Percentiles rank a stretch among this genome's conserved stretches.
phyloP scores from a whole-genome alignment of 1,284 basidiomycete species.

The Boletus semigastroideus region DNA sequence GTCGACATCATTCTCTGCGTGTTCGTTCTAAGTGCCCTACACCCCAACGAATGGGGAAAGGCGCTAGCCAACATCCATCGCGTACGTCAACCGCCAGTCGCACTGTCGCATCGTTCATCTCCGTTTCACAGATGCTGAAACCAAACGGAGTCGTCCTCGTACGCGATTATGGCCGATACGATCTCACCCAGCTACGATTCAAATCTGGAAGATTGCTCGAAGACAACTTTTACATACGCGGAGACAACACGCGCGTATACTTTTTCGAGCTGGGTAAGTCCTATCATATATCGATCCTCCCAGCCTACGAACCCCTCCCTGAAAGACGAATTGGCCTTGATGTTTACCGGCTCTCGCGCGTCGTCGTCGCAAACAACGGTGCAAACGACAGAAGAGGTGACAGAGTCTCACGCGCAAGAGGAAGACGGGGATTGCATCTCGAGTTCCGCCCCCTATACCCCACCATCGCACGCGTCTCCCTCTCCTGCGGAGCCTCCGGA shows the following conservation, averaged over 20 bases:
- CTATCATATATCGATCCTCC: not conserved
- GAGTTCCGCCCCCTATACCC: slow-evolving; percentile 13
- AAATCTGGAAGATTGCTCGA: slow-evolving; percentile 85
- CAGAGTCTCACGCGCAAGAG: slow-evolving; percentile 36
- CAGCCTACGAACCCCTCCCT: not conserved
- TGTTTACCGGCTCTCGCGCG: slow-evolving; percentile 69
- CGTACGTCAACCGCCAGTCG: slow-evolving; percentile 40
- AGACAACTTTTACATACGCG: slow-evolving; percentile 93
- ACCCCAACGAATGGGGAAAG: slow-evolving; percentile 88
- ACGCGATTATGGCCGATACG: slow-evolving; percentile 94
- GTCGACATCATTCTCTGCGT: slow-evolving; percentile 93
- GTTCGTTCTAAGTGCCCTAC: slow-evolving; percentile 93
- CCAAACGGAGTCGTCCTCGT: slow-evolving; percentile 85
- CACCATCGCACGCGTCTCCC: slow-evolving; percentile 1
- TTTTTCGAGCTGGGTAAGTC: slow-evolving; percentile 82
- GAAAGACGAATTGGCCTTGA: slow-evolving; percentile 75
- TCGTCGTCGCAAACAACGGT: slow-evolving; percentile 35
- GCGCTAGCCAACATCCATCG: slow-evolving; percentile 84
- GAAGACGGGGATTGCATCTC: slow-evolving; percentile 25
- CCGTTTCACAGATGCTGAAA: slow-evolving; percentile 71
- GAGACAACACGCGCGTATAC: slow-evolving; percentile 96
- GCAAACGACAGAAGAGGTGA: slow-evolving; percentile 38
- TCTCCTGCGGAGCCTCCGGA: not conserved
- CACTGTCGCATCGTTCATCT: not conserved
- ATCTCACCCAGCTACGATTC: slow-evolving; percentile 93